Evolutionary conservation across 192 early-diverging fungal species (phyloP), one percentile per base, ranked within the genome.

Genomic region (Geosiphon pyriformis): DNA sequence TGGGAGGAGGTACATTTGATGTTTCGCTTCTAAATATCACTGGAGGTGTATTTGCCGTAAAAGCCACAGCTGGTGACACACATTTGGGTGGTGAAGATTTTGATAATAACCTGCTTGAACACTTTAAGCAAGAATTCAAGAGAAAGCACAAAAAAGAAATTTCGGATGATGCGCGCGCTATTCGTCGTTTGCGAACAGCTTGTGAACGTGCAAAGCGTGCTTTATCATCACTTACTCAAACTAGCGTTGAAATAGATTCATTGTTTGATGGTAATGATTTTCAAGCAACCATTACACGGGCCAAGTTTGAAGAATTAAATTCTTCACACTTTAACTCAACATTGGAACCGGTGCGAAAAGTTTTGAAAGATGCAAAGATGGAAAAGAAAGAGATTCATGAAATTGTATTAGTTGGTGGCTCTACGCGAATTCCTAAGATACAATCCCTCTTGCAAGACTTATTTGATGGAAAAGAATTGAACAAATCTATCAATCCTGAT

Each of bases 221-320:
- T 61, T 81, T 98, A 29, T 95, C 94, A 49, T 92, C 92, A 59
- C 84, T 87, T 70, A 85, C 89, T 80, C 90, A 88, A 64, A 87
- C 90, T 69, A 85, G 85, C 63, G 81, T 98, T 51, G 92, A 95
- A 74, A 83, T 95, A 56, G 93, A 98, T 78, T 86, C 93, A 34
- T 85, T 97, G 75, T 78, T 80, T 63, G 92, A 91, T 52, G 93
- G 88, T 68, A 70, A 82, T 51, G 89, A 95, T 82, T 89, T 95
- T 73, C 86, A 90, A 34, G 91, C 92, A 73, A 90, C 86, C 74
- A 79, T 98, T 32, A 95, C 95, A 72, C 91, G 95, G 65, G 93
- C 92, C 79, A 92, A 92, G 80, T 98, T 98, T 68, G 95, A 98
- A 77, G 92, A 95, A 78, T 76, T 98, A 65, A 93, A 92, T 86